phyloP scores from a whole-genome alignment of 1,284 basidiomycete genomes.

The Lignosus rhinocerotis region DNA sequence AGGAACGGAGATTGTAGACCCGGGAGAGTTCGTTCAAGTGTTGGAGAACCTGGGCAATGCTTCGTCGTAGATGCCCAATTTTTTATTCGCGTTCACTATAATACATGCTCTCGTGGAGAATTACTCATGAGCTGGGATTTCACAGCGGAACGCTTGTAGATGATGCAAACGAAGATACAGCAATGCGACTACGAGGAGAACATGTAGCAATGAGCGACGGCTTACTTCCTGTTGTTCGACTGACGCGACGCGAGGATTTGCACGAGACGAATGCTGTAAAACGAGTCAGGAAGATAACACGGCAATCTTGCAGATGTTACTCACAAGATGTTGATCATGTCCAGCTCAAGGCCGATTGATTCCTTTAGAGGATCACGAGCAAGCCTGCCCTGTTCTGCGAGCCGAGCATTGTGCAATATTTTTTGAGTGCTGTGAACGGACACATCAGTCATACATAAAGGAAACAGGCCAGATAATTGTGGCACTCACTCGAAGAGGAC shows the following conservation, averaged over 20 bases:
- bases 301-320: constrained; percentile 26
- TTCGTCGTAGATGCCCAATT: constrained; percentile 18
- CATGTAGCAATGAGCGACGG: background rate
- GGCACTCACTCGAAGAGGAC: constrained; percentile 76
- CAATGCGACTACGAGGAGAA: background rate
- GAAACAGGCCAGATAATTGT: background rate
- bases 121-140: background rate
- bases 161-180: background rate
- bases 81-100: background rate
- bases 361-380: constrained; percentile 79
- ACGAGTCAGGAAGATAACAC: background rate
- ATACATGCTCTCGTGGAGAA: background rate
- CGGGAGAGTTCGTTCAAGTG: constrained; percentile 78
- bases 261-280: constrained; percentile 71
- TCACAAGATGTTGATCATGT: constrained; percentile 88
- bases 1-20: constrained; percentile 93
- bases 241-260: constrained; percentile 76
- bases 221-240: constrained; percentile 45
- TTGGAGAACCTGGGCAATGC: constrained; percentile 64
- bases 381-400: constrained; percentile 70
- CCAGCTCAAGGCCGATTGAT: constrained; percentile 78
- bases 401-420: constrained; percentile 75
- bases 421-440: constrained; percentile 64
- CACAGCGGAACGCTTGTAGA: background rate
- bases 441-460: background rate